phyloP scores from a whole-genome alignment of 2,329 filamentous ascomycete genomes.

The Fusarium ambrosium region DNA sequence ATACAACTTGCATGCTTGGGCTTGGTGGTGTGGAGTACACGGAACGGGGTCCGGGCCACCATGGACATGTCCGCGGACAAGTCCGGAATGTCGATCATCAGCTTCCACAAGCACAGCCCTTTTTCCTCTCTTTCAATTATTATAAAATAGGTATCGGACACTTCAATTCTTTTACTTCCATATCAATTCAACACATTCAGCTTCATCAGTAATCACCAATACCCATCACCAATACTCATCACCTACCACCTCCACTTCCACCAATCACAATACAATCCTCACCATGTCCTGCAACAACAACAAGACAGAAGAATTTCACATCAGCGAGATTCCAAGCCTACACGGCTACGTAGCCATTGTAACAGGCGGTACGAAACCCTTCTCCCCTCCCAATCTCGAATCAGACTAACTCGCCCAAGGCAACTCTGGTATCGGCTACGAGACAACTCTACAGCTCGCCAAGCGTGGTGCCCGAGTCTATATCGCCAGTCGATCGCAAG shows the following conservation, averaged over 20 bases:
- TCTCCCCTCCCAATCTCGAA: fast-evolving
- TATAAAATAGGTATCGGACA: neutral
- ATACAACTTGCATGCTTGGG: neutral
- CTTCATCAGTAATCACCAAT: neutral
- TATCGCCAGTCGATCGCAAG: conserved; percentile 39
- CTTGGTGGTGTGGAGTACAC: neutral
- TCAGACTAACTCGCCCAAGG: neutral
- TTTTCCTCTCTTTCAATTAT: neutral
- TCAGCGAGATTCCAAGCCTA: conserved; percentile 38
- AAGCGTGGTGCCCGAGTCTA: conserved; percentile 38
- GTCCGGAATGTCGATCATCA: conserved; percentile 2
- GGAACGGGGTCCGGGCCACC: neutral
- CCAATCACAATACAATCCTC: neutral
- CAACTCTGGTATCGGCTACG: conserved; percentile 43
- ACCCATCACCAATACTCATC: fast-evolving
- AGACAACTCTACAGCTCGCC: conserved; percentile 40
- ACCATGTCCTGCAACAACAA: conserved; percentile 19
- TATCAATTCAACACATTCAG: neutral
- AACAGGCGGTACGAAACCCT: conserved; percentile 32
- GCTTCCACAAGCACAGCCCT: neutral
- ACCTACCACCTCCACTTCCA: too few relatives aligned
- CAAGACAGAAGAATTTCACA: conserved; percentile 21
- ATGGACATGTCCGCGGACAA: conserved; percentile 38
- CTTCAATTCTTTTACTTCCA: neutral
- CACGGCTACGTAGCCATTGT: conserved; percentile 41